phyloP scores from a whole-genome alignment of 352 stramenopile genomes.

The Globisporangium nodosum region DNA sequence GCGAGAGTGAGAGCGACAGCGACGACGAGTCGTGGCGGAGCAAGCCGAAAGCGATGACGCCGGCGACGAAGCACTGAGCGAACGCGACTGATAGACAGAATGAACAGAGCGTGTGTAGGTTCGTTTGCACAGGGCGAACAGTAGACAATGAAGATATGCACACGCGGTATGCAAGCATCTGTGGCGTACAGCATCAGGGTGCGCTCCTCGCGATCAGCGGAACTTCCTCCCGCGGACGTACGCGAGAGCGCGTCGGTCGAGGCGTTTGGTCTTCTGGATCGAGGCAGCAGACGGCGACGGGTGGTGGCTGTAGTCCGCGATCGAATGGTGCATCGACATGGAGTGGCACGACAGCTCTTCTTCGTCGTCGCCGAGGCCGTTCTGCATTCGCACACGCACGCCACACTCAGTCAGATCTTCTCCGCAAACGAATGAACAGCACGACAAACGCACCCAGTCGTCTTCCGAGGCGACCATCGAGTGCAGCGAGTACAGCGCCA shows the following conservation, averaged over 20 bases:
- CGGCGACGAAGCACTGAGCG: background rate
- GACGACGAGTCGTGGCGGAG: slow-evolving; percentile 15
- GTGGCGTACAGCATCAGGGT: background rate
- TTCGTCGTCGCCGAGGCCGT: slow-evolving; percentile 55
- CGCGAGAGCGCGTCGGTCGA: slow-evolving; percentile 69
- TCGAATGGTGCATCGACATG: slow-evolving; percentile 59
- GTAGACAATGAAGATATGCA: background rate
- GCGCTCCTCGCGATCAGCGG: slow-evolving; percentile 24
- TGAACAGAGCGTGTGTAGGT: background rate
- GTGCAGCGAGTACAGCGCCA: slow-evolving; percentile 83
- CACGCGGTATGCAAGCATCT: background rate
- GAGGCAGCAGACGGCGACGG: slow-evolving; percentile 50
- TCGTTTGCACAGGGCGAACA: background rate
- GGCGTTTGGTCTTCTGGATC: slow-evolving; percentile 74
- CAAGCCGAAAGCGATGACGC: slow-evolving; percentile 9
- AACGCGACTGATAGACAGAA: slow-evolving; percentile 3
- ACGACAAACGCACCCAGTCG: slow-evolving; percentile 44
- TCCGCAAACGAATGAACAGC: background rate
- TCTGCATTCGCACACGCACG: slow-evolving; percentile 14
- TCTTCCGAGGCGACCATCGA: slow-evolving; percentile 69
- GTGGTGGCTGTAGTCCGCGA: slow-evolving; percentile 73
- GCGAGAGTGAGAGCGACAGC: slow-evolving; percentile 11
- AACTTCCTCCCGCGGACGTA: slow-evolving; percentile 70
- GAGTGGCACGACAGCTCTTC: slow-evolving; percentile 50
- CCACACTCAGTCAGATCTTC: background rate